phyloP scores from a whole-genome alignment of 2,329 filamentous ascomycete genomes.

The Fusarium liriodendri region DNA sequence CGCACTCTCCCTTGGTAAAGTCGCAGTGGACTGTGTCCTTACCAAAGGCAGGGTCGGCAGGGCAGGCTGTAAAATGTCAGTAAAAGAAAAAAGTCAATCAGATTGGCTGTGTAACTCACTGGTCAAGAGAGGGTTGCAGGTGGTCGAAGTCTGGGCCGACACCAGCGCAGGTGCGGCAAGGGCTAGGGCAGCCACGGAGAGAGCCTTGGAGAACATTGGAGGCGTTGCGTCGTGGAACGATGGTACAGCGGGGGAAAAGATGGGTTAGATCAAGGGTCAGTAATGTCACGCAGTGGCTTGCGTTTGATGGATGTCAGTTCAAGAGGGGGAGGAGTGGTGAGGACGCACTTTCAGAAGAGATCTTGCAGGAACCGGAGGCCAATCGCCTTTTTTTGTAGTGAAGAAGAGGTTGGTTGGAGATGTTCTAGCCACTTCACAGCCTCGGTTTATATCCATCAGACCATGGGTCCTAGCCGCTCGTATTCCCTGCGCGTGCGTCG shows the following conservation, averaged over 20 bases:
- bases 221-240: constrained; percentile 16
- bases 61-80: constrained; percentile 57
- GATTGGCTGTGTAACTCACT: constrained; percentile 15
- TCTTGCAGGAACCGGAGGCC: background rate
- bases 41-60: constrained; percentile 74
- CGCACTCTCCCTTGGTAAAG: constrained; percentile 71
- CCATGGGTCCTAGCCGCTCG: constrained; percentile 18
- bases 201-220: constrained; percentile 29
- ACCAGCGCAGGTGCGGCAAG: constrained; percentile 31
- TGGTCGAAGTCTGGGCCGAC: constrained; percentile 35
- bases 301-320: background rate
- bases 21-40: constrained; percentile 68
- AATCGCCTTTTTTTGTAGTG: background rate
- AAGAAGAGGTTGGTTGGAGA: constrained; percentile 27
- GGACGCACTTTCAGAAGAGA: constrained; percentile 18
- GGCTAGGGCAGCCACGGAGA: constrained; percentile 26
- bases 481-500: constrained; percentile 21
- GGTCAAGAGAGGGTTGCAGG: constrained; percentile 33
- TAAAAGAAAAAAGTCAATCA: background rate
- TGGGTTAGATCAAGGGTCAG: constrained; percentile 1
- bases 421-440: constrained; percentile 13
- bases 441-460: constrained; percentile 32
- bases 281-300: constrained; percentile 3
- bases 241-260: background rate
- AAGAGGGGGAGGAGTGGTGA: background rate